Base-by-base conservation (phyloP, 495 filamentous ascomycete species). In the Penicillium waksmanii region DNA sequence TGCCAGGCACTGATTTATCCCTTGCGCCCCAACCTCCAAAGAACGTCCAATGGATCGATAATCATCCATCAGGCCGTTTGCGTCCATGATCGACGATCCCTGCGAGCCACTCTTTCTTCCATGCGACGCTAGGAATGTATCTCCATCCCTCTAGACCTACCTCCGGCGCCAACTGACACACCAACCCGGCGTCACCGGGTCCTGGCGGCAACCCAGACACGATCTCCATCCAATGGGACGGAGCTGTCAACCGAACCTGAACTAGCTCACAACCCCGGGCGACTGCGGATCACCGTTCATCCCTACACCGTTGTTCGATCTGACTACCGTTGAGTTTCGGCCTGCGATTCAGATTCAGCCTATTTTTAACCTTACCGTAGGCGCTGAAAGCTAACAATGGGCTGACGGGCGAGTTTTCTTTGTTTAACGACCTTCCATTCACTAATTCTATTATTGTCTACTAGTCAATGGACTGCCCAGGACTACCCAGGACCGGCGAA, bases 171-270 rank as follows among this genome's bases (percentile, higher is more conserved):
- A 66, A 60, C 56, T 61, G 56, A 67, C 42, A 58, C 66, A 17
- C 21, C 51, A 31, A 47, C 38, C 50, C 11, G 21, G 27, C 40
- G 48, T 61, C 11, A 23, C 56, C 52, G 51, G 56, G 52, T 62
- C 56, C 64, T 65, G 62, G 67, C 68, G 66, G 60, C 63, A 60
- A 59, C 60, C 43, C 64, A 56, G 49, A 62, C 66, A 55, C 8
- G 21, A 13, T 17, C 33, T 27, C 40, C 40, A 5, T 48, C 65
- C 65, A 68, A 65, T 66, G 44, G 63, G 35, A 8, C 17, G 25
- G 17, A 19, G n/a, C 25, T 23, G 44, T 50, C 3, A 1, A n/a
- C 33, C 58, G 55, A 54, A 58, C 19, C 33, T 50, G 27, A 25
- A 31, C 17, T 19, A 18, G 17, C 8, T 5, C 42, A 1, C 36